phyloP scores from a whole-genome alignment of 352 stramenopile genomes.

The Globisporangium yorkense region DNA sequence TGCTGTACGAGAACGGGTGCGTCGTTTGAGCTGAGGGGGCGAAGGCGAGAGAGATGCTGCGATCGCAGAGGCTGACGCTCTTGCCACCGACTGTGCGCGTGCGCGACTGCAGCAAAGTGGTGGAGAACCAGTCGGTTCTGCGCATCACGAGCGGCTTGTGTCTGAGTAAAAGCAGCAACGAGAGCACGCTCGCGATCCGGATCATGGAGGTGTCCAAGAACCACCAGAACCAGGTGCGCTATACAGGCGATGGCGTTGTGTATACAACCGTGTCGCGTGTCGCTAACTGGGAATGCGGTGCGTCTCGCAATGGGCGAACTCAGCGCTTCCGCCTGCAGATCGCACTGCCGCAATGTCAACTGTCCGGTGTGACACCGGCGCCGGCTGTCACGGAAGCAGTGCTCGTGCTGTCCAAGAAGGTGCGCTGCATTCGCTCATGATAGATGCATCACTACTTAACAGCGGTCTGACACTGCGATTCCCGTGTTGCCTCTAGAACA shows the following conservation, averaged over 20 bases:
- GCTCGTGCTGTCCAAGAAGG: slow-evolving; percentile 68
- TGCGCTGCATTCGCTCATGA: background rate
- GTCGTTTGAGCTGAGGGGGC: background rate
- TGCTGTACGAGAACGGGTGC: slow-evolving; percentile 68
- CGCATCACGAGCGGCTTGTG: slow-evolving; percentile 55
- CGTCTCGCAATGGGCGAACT: background rate
- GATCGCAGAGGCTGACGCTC: background rate
- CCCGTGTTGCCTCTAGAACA: slow-evolving; percentile 35
- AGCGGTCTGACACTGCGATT: background rate
- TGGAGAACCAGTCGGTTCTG: slow-evolving; percentile 75
- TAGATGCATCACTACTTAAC: background rate
- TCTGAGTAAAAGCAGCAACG: slow-evolving; percentile 40
- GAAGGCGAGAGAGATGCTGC: background rate
- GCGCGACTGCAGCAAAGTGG: slow-evolving; percentile 31
- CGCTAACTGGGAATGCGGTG: background rate
- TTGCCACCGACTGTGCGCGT: background rate
- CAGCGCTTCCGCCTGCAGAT: slow-evolving; percentile 62
- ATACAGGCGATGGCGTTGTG: background rate
- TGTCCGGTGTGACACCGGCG: slow-evolving; percentile 12
- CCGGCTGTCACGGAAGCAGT: slow-evolving; percentile 44
- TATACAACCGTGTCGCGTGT: background rate
- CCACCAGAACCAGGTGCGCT: slow-evolving; percentile 66
- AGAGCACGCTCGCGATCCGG: slow-evolving; percentile 48
- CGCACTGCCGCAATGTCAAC: slow-evolving; percentile 32
- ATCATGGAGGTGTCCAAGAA: slow-evolving; percentile 85